These are phyloP conservation scores for Buxus sempervirens DNA, from an alignment of 164 flowering plant genomes.

Conservation along the genomic window DNA sequence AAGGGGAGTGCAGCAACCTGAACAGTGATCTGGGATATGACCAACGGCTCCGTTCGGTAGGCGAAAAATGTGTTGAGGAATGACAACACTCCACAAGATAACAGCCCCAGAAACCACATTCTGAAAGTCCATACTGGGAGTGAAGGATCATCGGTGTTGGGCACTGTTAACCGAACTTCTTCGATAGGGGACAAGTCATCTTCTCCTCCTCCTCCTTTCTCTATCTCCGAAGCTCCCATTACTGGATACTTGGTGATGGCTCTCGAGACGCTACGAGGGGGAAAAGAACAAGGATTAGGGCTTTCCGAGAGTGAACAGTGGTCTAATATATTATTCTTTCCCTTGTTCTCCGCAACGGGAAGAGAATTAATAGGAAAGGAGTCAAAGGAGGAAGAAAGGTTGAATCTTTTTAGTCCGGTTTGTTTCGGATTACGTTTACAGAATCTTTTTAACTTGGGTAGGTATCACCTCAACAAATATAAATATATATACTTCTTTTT, in stretches of 20 bases:
- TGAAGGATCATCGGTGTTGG: constrained; percentile 40
- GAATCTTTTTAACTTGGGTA: too few relatives aligned
- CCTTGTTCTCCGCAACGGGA: too few relatives aligned
- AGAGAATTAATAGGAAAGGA: too few relatives aligned
- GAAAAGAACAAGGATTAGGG: neutral
- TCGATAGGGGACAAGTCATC: constrained; percentile 35
- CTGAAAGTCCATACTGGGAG: constrained; percentile 64
- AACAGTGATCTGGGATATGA: constrained; percentile 40
- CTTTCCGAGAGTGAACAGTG: neutral
- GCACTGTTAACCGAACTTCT: constrained; percentile 45
- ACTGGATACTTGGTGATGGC: too few relatives aligned
- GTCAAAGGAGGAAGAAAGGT: too few relatives aligned
- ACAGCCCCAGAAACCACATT: constrained; percentile 53
- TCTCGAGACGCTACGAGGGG: too few relatives aligned
- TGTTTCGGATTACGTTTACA: too few relatives aligned
- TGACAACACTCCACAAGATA: constrained; percentile 45
- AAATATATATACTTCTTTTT: too few relatives aligned
- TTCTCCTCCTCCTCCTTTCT: neutral
- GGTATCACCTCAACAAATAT: too few relatives aligned
- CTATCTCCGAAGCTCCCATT: constrained; percentile 10
- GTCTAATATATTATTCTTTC: too few relatives aligned
- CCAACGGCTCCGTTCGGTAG: constrained; percentile 48
- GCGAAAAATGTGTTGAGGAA: constrained; percentile 57
- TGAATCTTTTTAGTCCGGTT: too few relatives aligned
- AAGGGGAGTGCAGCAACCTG: constrained; percentile 57